Evolutionary conservation across 2,329 filamentous ascomycete species (phyloP), one percentile per base, ranked within the genome.

Genomic region (Bipolaris bicolor): DNA sequence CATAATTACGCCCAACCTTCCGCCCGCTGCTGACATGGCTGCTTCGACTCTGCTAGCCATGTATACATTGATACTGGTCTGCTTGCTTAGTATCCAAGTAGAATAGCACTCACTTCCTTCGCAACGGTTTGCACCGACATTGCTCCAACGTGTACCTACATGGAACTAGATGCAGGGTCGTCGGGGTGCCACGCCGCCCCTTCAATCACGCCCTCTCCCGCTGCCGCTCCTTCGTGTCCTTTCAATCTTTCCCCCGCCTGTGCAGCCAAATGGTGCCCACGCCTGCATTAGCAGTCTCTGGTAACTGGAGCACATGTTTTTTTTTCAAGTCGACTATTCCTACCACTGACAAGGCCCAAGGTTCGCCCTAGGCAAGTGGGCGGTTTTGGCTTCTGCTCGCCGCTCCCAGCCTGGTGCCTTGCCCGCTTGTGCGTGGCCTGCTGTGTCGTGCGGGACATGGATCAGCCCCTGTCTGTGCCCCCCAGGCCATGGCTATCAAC

Each of bases 151-250:
- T 24, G 2, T 41, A 50, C 24, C 33, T 37, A 39, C 41, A 58
- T 64, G 64, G 62, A 60, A 48, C 20, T 59, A 29, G 52, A 41
- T 57, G 51, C 63, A 64, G 66, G 61, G 57, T 62, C 52, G 41
- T 24, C 5, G 6, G 58, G 67, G 65, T 65, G 62, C 64, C 65
- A 65, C 59, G 22, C 16, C 26, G 49, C 53, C 44, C 58, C 48
- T 47, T 45, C 50, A 37, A 45, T 49, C n/a, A 39, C 41, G 46
- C 53, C 46, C 40, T 56, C 43, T 49, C 50, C 56, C 22, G 39
- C 44, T 29, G 16, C 24, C 31, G 20, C 40, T 29, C 26, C 26
- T 10, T 29, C 2, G 26, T 29, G 3, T 4, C 7, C 2, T 29
- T 10, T 29, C 26, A 9, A 10, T 29, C 26, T 10, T 29, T 29